These are phyloP conservation scores for Mixia osmundae DNA, from an alignment of 1,284 basidiomycete genomes.

Conservation along the genomic window DNA sequence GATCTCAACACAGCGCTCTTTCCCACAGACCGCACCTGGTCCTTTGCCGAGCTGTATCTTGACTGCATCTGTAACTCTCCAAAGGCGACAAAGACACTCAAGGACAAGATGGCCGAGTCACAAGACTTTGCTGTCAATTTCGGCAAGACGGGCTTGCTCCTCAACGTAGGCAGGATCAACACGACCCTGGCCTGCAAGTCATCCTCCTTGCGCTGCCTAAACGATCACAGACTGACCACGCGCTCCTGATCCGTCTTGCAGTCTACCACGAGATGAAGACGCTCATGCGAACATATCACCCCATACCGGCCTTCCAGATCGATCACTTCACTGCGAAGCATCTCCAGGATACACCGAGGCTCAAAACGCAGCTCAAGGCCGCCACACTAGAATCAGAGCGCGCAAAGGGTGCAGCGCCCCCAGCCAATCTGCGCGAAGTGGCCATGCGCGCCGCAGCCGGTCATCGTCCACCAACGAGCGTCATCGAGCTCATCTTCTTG, in stretches of 20 bases:
- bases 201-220: not conserved
- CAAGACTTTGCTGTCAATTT: slow-evolving; percentile 58
- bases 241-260: slow-evolving; percentile 2
- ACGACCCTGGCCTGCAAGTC: slow-evolving; percentile 73
- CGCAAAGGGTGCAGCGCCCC: slow-evolving; percentile 38
- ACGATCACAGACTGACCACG: not conserved
- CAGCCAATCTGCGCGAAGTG: slow-evolving; percentile 37
- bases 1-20: slow-evolving; percentile 24
- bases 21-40: slow-evolving; percentile 25
- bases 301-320: slow-evolving; percentile 52
- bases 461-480: slow-evolving; percentile 44
- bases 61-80: slow-evolving; percentile 49
- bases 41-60: slow-evolving; percentile 61
- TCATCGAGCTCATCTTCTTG: slow-evolving; percentile 54
- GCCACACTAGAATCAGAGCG: slow-evolving; percentile 48
- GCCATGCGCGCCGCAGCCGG: slow-evolving; percentile 26
- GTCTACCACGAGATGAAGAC: slow-evolving; percentile 48
- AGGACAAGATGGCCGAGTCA: slow-evolving; percentile 57
- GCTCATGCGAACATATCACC: slow-evolving; percentile 53
- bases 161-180: slow-evolving; percentile 80
- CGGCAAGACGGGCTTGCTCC: slow-evolving; percentile 54
- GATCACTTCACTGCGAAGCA: slow-evolving; percentile 35
- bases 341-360: slow-evolving; percentile 55
- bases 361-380: slow-evolving; percentile 51
- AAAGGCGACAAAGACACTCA: slow-evolving; percentile 64